These are phyloP conservation scores for Cymbopogon flexuosus DNA, from an alignment of 202 grass and related monocot species.

Conservation along the genomic window DNA sequence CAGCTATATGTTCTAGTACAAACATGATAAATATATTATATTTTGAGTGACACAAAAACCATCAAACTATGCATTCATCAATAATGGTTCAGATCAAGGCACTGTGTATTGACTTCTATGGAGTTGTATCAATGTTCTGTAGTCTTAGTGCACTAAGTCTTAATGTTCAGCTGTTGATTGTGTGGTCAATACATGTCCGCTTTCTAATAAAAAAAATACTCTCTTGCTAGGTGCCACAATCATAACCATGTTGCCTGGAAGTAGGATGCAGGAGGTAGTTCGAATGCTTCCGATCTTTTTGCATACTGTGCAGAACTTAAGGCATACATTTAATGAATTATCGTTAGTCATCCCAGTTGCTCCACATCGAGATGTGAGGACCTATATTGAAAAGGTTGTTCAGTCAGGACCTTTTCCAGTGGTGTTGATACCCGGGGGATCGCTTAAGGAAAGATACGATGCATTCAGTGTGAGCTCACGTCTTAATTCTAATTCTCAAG, in stretches of 20 bases:
- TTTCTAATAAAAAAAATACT: conserved; percentile 32
- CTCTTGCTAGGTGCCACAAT: conserved; percentile 64
- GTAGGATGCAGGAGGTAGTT: conserved; percentile 90
- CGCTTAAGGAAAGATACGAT: conserved; percentile 65
- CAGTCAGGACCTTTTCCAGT: conserved; percentile 41
- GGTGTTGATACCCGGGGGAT: conserved; percentile 61
- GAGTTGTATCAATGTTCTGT: conserved; percentile 10
- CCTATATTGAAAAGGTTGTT: conserved; percentile 49
- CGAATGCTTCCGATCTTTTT: conserved; percentile 85
- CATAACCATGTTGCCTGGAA: conserved; percentile 82
- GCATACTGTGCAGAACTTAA: conserved; percentile 55
- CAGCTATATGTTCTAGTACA: background rate
- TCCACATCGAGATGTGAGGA: conserved; percentile 61
- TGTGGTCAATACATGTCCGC: conserved; percentile 11
- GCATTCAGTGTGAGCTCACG: conserved; percentile 71
- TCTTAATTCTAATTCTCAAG: conserved; percentile 22
- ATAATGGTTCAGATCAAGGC: conserved; percentile 9
- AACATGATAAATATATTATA: background rate
- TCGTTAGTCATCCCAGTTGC: conserved; percentile 82
- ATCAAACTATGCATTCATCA: background rate
- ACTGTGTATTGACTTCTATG: conserved; percentile 7
- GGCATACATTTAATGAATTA: conserved; percentile 47
- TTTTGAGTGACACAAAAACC: conserved; percentile 1
- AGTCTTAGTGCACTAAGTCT: background rate
- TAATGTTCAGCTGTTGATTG: conserved; percentile 6